Evolutionary conservation across 2,329 filamentous ascomycete species (phyloP), one percentile per base, ranked within the genome.

Genomic region (Alternaria infectoria): DNA sequence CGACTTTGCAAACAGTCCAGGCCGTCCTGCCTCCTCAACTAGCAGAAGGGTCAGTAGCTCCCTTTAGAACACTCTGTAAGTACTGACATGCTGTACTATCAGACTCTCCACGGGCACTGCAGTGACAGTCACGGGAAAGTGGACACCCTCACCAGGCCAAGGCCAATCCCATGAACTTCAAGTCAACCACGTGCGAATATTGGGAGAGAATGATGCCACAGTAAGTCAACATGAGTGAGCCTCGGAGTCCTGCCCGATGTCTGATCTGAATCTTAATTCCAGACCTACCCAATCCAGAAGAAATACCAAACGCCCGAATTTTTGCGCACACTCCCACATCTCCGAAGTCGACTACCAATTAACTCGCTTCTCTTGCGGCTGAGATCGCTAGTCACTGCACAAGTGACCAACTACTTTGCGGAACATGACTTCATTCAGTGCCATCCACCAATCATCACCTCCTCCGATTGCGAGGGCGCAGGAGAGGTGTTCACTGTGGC

Each of bases 391-490:
- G 86, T 90, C 70, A 91, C 93, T 66, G 87, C 89, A 52, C 86
- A 89, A 50, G 79, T 97, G 46, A 92, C 89, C 57, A 86, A 86
- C 50, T 95, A 93, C 81, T 97, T 98, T 81, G 86, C 87, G 50
- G 81, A 84, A 25, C 86, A 88, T 62, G 85, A 88, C 59, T 95
- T 92, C 73, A 86, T 92, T 62, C 91, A 98, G 81, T 93, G 92
- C 8, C 95, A 98, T 71, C 93, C 96, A 5, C 96, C 96, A 5
- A 90, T 98, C 73, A 92, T 99, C 74, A 98, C 96, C 2, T 97
- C 95, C 0, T 97, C 95, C 0, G 96, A 99, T 74, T 99, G 96
- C 75, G 96, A 99, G 82, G 96, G 96, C 5, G 96, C 94, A 2
- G 96, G 96, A 0, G 94, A 98, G 77, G 95, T 96, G 17, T 99